Evolutionary conservation across 1,284 basidiomycete genomes (phyloP), one percentile per base, ranked within the genome.

Genomic region (Neonothopanus nambi): DNA sequence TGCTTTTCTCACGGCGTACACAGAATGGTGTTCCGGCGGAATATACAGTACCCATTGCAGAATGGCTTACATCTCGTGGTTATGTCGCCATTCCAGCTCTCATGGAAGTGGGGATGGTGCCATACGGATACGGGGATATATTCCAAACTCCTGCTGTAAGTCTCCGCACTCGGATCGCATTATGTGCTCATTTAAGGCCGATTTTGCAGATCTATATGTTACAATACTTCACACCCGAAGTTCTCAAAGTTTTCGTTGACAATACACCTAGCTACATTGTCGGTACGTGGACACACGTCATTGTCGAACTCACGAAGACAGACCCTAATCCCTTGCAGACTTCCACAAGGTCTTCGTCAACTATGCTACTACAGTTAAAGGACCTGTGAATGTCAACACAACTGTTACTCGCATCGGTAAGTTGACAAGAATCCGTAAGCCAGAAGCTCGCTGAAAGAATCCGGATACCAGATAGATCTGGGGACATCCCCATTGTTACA

Each of bases 301-400:
- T 35, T 37, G 21, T 21, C 13, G 11, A n/a, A n/a, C n/a, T n/a
- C n/a, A n/a, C n/a, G n/a, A n/a, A 39, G 9, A n/a, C 8, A 15
- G 20, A 13, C 11, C 23, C 5, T 43, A 8, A n/a, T n/a, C n/a
- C n/a, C n/a, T n/a, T 13, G 12, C 24, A 56, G 54, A 56, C 42
- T 56, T 56, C 23, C 54, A 56, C 20, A 49, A 49, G 21, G 37
- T 55, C 1, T 50, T 51, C 44, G 50, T 51, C 12, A 36, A 51
- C 35, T 56, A 52, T 20, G 49, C 54, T 9, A 43, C 41, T 21
- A 48, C 30, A 2, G 26, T 55, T 15, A 40, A 45, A 13, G 48
- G 48, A 7, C 35, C 48, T 2, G 42, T 56, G n/a, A 18, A 51
- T 17, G 48, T 18, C 28, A 56, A 38, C 15, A 51, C 54, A 12